These are phyloP conservation scores for Xylaria grammica DNA, from an alignment of 495 filamentous ascomycete genomes.

Conservation along the genomic window DNA sequence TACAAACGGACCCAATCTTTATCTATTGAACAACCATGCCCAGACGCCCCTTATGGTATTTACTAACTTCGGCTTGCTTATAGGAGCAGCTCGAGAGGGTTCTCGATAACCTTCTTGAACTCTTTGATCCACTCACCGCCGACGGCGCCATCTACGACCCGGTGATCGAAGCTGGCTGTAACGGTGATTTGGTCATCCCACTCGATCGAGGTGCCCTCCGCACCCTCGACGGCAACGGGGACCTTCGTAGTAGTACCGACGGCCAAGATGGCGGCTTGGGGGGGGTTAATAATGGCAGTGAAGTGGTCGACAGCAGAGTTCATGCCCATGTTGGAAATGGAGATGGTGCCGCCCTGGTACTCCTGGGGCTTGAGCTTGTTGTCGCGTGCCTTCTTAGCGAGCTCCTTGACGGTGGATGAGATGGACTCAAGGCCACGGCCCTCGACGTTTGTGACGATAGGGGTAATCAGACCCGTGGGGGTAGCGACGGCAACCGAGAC, in stretches of 20 bases:
- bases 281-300: conserved; percentile 99
- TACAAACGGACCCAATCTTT: conserved; percentile 37
- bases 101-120: conserved; percentile 97
- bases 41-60: conserved; percentile 35
- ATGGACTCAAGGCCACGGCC: conserved; percentile 83
- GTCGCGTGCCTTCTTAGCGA: conserved; percentile 93
- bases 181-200: conserved; percentile 98
- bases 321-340: conserved; percentile 99
- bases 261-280: conserved; percentile 93
- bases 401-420: conserved; percentile 87
- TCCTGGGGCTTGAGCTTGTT: conserved; percentile 99
- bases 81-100: conserved; percentile 91
- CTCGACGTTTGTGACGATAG: conserved; percentile 89
- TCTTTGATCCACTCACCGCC: conserved; percentile 97
- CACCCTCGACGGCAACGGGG: conserved; percentile 79
- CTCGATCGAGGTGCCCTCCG: conserved; percentile 80
- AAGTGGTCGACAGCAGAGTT: conserved; percentile 95
- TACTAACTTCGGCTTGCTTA: conserved; percentile 48
- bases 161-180: conserved; percentile 96
- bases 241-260: conserved; percentile 96
- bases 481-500: conserved; percentile 95
- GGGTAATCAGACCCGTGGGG: conserved; percentile 93
- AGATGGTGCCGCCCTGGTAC: conserved; percentile 98
- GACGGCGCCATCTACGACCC: conserved; percentile 86
- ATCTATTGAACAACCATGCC: conserved; percentile 42